Percentiles rank a stretch among this genome's conserved stretches.
Conservation (phyloP, 768 basidiomycete species). For the Mycena vitilis region DNA sequence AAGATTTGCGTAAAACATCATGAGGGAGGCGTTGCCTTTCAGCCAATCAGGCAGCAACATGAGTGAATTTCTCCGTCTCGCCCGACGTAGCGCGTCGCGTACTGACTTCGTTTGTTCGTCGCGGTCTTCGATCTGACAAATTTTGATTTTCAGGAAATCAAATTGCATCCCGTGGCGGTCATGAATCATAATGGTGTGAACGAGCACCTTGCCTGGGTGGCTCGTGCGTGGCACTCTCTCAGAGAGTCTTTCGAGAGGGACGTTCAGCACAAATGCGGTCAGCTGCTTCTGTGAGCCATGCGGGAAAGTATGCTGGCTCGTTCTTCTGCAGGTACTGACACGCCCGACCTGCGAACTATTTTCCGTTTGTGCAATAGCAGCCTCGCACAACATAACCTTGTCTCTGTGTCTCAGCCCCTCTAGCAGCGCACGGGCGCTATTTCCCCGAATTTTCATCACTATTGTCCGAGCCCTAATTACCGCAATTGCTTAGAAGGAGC, state of each 20-base stretch:
- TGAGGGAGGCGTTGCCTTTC: too few species aligned
- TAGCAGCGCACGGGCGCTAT: not conserved
- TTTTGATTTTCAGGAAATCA: too few species aligned
- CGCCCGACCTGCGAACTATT: not conserved
- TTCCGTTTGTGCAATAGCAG: not conserved
- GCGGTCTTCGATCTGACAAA: too few species aligned
- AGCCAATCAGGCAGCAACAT: too few species aligned
- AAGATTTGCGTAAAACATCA: too few species aligned
- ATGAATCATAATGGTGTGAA: too few species aligned
- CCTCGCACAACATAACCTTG: not conserved
- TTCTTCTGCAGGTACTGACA: not conserved
- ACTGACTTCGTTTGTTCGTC: too few species aligned
- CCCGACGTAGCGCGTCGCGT: too few species aligned
- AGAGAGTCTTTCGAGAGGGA: not conserved
- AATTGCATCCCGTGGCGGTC: too few species aligned
- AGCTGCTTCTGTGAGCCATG: not conserved
- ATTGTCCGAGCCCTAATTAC: not conserved
- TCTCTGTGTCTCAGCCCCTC: not conserved
- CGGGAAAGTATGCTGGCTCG: not conserved
- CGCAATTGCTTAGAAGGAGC: not conserved
- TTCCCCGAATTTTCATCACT: not conserved
- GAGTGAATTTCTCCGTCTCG: too few species aligned
- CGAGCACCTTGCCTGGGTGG: not conserved
- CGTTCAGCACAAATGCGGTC: not conserved
- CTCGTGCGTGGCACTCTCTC: not conserved